phyloP scores from a whole-genome alignment of 2,329 filamentous ascomycete genomes.

The Neonectria magnoliae region DNA sequence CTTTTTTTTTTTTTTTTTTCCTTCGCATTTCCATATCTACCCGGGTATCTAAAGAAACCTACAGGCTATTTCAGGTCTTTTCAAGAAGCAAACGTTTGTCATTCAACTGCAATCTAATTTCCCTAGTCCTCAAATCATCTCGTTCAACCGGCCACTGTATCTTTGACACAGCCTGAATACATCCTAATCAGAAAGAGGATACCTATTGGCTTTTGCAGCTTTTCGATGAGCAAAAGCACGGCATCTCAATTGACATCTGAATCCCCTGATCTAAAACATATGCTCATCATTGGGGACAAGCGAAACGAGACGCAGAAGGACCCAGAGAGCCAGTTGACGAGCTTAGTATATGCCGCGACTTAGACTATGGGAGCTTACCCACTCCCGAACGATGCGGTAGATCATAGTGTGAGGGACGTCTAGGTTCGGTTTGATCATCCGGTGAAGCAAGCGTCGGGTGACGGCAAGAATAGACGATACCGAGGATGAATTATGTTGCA shows the following conservation, averaged over 20 bases:
- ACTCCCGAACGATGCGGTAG: neutral
- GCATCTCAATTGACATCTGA: constrained; percentile 28
- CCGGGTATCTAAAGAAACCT: too few relatives aligned
- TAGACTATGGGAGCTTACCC: constrained; percentile 22
- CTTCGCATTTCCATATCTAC: too few relatives aligned
- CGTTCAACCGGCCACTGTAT: neutral
- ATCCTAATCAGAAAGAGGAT: constrained; percentile 25
- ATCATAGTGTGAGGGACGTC: neutral
- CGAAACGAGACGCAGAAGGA: constrained; percentile 12
- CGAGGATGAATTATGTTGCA: neutral
- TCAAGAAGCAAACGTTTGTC: too few relatives aligned
- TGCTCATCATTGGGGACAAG: constrained; percentile 16
- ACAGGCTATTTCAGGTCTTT: too few relatives aligned
- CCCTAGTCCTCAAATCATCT: too few relatives aligned
- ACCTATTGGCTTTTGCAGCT: constrained; percentile 41
- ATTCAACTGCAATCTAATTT: too few relatives aligned
- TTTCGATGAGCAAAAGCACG: constrained; percentile 33
- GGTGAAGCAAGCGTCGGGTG: neutral
- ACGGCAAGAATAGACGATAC: neutral
- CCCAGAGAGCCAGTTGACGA: constrained; percentile 25
- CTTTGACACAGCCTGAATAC: constrained; percentile 11
- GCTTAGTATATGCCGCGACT: constrained; percentile 28
- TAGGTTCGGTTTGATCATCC: neutral
- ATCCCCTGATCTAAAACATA: neutral
- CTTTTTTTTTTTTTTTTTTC: too few relatives aligned